These are phyloP conservation scores for Melampsora americana DNA, from an alignment of 1,284 basidiomycete genomes.

Conservation along the genomic window DNA sequence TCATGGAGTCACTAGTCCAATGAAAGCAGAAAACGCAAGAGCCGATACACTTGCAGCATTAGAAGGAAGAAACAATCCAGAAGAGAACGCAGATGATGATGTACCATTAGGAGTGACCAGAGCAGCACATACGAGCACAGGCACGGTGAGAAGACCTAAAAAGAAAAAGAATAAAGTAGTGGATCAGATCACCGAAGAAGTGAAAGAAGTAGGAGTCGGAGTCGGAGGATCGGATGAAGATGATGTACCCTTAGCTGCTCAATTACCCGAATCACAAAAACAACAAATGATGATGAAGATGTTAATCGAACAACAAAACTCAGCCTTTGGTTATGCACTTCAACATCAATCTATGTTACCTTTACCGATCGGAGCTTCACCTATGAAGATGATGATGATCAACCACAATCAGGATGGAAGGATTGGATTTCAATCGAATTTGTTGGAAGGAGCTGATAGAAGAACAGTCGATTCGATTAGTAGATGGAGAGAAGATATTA, in stretches of 20 bases:
- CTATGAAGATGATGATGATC: conserved; percentile 9
- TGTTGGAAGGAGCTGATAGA: conserved; percentile 4
- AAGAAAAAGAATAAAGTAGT: conserved; percentile 30
- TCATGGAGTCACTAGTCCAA: background rate
- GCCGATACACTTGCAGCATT: conserved; percentile 36
- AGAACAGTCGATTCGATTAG: conserved; percentile 12
- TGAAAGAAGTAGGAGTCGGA: background rate
- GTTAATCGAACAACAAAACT: conserved; percentile 9
- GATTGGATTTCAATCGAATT: background rate
- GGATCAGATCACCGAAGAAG: no score
- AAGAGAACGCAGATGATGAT: conserved; percentile 37
- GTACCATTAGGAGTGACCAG: conserved; percentile 40
- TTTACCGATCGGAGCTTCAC: background rate
- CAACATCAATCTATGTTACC: background rate
- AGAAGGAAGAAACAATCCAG: conserved; percentile 28
- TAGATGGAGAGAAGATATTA: conserved; percentile 20
- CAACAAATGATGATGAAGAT: conserved; percentile 10
- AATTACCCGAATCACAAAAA: background rate
- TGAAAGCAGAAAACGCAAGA: conserved; percentile 14
- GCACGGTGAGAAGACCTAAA: conserved; percentile 5
- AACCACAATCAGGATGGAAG: background rate
- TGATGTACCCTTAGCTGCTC: background rate
- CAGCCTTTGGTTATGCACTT: background rate
- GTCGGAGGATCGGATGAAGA: background rate
- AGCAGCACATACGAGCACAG: conserved; percentile 19